Evolutionary conservation across 352 stramenopile species (phyloP), one percentile per base, ranked within the genome.

Genomic region (Pilasporangium apinafurcum): DNA sequence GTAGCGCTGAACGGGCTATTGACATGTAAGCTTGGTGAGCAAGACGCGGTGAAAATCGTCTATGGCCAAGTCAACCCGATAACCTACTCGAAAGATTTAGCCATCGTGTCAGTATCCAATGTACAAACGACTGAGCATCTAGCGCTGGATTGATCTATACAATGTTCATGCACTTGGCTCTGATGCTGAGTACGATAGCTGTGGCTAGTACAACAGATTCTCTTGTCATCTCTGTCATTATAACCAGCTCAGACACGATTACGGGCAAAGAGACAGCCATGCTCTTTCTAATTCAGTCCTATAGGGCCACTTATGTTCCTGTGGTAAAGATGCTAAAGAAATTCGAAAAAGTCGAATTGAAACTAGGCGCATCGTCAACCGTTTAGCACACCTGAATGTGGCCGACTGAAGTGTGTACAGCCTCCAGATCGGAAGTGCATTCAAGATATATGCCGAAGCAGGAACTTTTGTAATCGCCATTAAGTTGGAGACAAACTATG

Each of bases 1-100:
- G 86, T 75, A 27, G 62, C 95, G 14, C 53, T 96, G n/a, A 62
- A 92, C 41, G 83, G 62, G 5, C 79, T 92, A 54, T 61, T 96
- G 0, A 76, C 83, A 1, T 76, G 86, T 9, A 74, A 89, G 20
- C 51, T 76, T 13, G 84, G 86, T 14, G 86, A 84, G 0, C 73
- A 88, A 38, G 84, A 80, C 7, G 77, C 91, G 37, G 77, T 80
- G 2, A 78, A 95, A 43, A 80, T 95, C 38, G 25, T 95, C 12
- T 86, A 82, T 36, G 86, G 86, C 5, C 36, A 64, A 8, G 66
- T 83, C 21, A 93, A 92, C 55, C 84, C 84, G n/a, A 93, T n/a
- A 84, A 81, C 35, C 53, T 83, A 10, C 64, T 68, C 38, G 83
- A 86, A 44, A 64, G 68, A 29, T 92, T 91, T 68, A 86, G 86